Evolutionary conservation across 2,329 filamentous ascomycete genomes (phyloP), one percentile per base, ranked within the genome.

Genomic region (Nannizziopsis barbatae): DNA sequence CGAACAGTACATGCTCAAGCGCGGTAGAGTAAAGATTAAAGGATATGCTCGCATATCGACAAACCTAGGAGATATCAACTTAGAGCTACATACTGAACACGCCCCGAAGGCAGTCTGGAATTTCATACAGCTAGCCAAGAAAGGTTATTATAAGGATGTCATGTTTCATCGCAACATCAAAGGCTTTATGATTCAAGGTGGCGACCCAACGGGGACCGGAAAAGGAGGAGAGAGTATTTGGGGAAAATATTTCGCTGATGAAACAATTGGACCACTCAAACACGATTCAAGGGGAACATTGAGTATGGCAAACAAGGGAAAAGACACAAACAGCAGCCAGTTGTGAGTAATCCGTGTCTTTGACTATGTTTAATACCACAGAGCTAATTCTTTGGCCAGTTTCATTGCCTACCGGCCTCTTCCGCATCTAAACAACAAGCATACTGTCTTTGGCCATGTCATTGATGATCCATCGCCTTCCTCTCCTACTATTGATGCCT

Each of bases 221-320:
- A 78, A 86, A 52, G 92, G 92, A n/a, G 92, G 92, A 0, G 72
- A 80, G 42, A 93, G 85, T 59, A 81, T 94, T 52, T 98, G 92
- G 92, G 86, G 86, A 50, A 94, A 93, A 67, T 86, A 88, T 52
- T 98, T 98, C 60, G 75, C 83, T 46, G 92, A 98, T 64, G 92
- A 98, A 63, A 83, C 96, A 53, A 88, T 95, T 12, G 88, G 89
- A 0, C 87, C 90, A 0, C 67, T 88, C 36, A 84, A 82, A n/a
- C 92, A 98, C 59, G 83, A 87, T 60, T 70, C 75, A 0, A 75
- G 89, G 22, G 92, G 92, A 10, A 77, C 89, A 0, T 62, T 93
- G 20, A 88, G 83, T 56, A 98, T 98, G 92, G 92, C 92, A 36
- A 98, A 98, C 67, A 98, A 98, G 64, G 92, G 92, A 50, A 95